Evolutionary conservation across 805 yeast species (phyloP).

Genomic region (Ogataea methanolica): DNA sequence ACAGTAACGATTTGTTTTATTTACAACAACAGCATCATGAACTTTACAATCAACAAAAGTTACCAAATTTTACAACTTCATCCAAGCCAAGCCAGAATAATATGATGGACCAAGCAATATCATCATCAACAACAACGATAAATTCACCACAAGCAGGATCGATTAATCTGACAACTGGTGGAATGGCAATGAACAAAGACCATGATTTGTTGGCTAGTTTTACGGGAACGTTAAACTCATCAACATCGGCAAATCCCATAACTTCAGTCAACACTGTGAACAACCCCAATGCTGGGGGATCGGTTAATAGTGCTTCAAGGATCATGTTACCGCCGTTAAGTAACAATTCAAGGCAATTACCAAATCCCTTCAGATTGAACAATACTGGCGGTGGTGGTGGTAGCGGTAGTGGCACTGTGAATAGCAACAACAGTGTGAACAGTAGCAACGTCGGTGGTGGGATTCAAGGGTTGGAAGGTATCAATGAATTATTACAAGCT

Average conservation of each 20-base stretch:
- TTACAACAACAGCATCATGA: constrained; percentile 18
- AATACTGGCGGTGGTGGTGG: background rate
- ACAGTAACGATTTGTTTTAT: constrained; percentile 9
- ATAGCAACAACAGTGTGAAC: background rate
- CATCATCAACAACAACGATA: constrained; percentile 4
- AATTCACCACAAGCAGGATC: constrained; percentile 6
- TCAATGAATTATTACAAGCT: constrained; percentile 19
- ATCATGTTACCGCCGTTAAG: constrained; percentile 20
- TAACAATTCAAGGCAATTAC: constrained; percentile 14
- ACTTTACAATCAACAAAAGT: constrained; percentile 11
- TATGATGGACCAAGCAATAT: background rate
- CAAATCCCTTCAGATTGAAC: constrained; percentile 10
- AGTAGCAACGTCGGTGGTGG: background rate
- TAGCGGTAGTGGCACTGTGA: background rate
- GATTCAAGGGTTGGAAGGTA: constrained; percentile 10
- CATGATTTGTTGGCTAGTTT: too few relatives aligned
- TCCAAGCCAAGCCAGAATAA: background rate
- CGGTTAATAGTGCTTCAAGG: constrained; percentile 3
- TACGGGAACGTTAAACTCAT: background rate
- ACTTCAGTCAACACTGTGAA: background rate
- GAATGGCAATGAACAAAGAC: background rate
- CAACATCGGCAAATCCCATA: background rate
- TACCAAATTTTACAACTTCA: constrained; percentile 1
- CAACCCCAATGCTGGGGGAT: background rate
- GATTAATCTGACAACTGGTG: background rate